Evolutionary conservation across 2,329 filamentous ascomycete species (phyloP).

Genomic region (Ophiostoma sp.): DNA sequence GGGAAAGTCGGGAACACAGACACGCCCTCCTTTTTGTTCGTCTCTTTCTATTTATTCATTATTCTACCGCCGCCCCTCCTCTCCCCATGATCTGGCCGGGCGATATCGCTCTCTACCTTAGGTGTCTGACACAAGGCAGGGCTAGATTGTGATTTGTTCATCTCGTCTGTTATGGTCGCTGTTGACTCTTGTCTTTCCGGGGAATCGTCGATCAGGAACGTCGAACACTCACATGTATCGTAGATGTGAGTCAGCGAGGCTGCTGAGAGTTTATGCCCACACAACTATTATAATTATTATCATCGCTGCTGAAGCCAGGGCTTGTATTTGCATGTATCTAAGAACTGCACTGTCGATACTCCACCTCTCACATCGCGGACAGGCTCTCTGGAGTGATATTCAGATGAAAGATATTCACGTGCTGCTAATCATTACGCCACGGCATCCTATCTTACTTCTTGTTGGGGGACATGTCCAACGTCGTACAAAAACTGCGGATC

Average conservation of each 20-base stretch:
- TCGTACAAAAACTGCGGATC: background rate
- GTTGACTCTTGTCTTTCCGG: slow-evolving; percentile 3
- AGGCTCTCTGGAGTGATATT: background rate
- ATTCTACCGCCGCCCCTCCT: too few relatives aligned
- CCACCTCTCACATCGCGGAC: too few relatives aligned
- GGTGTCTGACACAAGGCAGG: background rate
- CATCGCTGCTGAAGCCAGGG: background rate
- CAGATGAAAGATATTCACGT: background rate
- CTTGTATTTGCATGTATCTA: too few relatives aligned
- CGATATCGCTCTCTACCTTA: background rate
- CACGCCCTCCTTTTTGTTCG: too few relatives aligned
- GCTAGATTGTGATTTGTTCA: background rate
- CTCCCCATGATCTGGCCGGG: background rate
- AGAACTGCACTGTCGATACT: too few relatives aligned
- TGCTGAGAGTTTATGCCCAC: background rate
- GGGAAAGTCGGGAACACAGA: too few relatives aligned
- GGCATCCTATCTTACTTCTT: too few relatives aligned
- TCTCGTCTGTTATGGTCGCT: background rate
- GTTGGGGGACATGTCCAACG: too few relatives aligned
- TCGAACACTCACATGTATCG: slow-evolving; percentile 16
- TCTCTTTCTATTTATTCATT: too few relatives aligned
- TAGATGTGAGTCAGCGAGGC: background rate
- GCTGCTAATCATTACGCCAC: background rate
- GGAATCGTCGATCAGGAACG: background rate
- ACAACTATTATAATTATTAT: background rate